Percentiles rank a stretch among this genome's conserved stretches.
These are phyloP conservation scores for Phoma herbarum DNA, from an alignment of 2,329 filamentous ascomycete genomes.

Conservation along the genomic window DNA sequence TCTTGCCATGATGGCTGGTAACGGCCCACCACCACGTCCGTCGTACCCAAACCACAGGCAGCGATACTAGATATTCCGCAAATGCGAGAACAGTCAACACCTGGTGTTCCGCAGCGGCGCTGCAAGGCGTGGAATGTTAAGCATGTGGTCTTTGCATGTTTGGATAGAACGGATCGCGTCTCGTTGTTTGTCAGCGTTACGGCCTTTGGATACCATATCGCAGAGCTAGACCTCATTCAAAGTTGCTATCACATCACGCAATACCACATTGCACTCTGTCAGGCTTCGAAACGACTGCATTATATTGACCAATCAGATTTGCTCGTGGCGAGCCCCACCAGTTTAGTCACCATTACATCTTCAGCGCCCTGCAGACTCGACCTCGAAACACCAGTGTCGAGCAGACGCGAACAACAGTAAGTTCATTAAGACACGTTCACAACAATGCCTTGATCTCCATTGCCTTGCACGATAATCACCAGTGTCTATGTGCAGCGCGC, in stretches of 20 bases:
- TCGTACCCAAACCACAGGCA: slow-evolving; percentile 29
- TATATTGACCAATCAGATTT: slow-evolving; percentile 14
- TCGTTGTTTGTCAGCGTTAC: slow-evolving; percentile 1
- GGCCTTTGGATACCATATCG: slow-evolving; percentile 11
- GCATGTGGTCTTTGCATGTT: background rate
- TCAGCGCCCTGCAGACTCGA: background rate
- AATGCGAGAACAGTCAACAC: background rate
- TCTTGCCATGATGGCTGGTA: slow-evolving; percentile 48
- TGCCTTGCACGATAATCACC: background rate
- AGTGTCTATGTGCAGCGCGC: background rate
- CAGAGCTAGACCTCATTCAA: background rate
- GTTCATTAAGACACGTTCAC: too few relatives aligned
- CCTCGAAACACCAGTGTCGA: background rate
- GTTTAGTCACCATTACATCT: slow-evolving; percentile 24
- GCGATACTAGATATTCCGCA: slow-evolving; percentile 26
- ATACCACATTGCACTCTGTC: background rate
- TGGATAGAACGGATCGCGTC: slow-evolving; percentile 3
- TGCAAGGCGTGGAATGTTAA: background rate
- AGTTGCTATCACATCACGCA: slow-evolving; percentile 13
- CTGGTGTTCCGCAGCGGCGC: background rate
- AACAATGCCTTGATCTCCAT: background rate
- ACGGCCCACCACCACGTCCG: slow-evolving; percentile 22
- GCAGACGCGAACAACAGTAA: background rate
- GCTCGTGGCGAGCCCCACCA: slow-evolving; percentile 3
- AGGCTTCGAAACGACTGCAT: background rate